Evolutionary conservation across 179 eudicot species (phyloP).

Genomic region (Silene noctiflora): DNA sequence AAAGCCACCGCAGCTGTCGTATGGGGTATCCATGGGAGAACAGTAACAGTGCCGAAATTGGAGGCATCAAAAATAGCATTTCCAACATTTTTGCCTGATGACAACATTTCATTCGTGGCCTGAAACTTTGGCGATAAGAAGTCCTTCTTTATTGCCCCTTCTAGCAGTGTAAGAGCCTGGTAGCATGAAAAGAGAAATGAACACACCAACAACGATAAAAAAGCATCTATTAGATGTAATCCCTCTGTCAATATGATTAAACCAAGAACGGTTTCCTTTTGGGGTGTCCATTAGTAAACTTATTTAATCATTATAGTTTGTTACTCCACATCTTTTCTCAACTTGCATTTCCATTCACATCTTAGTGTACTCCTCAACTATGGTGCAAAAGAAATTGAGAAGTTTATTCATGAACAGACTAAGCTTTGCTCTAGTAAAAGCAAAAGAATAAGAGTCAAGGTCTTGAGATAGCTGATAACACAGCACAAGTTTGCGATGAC

Average conservation of each 20-base stretch:
- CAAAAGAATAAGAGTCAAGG: not conserved
- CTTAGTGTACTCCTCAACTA: no score
- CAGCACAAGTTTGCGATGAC: not conserved
- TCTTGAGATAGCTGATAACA: not conserved
- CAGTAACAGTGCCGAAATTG: constrained; percentile 38
- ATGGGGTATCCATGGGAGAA: constrained; percentile 89
- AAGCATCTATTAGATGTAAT: not conserved
- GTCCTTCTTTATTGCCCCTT: constrained; percentile 61
- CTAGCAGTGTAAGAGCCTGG: constrained; percentile 69
- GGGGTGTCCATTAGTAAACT: no score
- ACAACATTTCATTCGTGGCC: constrained; percentile 56
- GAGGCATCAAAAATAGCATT: constrained; percentile 25
- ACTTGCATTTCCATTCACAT: no score
- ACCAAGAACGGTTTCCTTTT: no score
- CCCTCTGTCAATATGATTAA: not conserved
- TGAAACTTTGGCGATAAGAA: constrained; percentile 57
- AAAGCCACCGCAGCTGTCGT: constrained; percentile 78
- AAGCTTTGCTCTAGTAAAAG: not conserved
- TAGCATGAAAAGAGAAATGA: not conserved
- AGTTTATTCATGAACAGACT: no score
- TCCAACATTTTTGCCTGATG: constrained; percentile 35
- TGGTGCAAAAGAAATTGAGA: no score
- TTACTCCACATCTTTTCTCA: no score
- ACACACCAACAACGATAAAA: not conserved
- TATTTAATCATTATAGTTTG: no score